Base-by-base conservation (phyloP, 208 protist species). In the Acanthamoeba culbertsoni region DNA sequence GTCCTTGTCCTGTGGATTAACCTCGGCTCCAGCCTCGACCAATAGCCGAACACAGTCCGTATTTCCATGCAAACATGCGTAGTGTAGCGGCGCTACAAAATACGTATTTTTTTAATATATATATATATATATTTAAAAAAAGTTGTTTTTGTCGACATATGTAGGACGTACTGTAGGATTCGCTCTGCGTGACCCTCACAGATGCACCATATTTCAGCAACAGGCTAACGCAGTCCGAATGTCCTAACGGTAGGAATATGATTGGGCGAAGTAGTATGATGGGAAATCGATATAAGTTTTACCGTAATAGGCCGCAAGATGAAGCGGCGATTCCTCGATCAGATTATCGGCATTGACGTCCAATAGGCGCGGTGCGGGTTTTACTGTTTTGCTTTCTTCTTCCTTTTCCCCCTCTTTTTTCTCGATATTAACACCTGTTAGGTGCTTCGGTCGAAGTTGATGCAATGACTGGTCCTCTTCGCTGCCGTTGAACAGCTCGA, bases 1-100 rank as follows among this genome's bases (percentile, higher is more conserved):
- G 31, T 88, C 77, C 51, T 88, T 88, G 77, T 88, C 77, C 77
- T 88, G 43, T 5, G 77, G 51, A 23, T 88, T 55, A 35, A 88
- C 37, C 0, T 88, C 51, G 33, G 77, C 77, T 31, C 77, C 77
- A 16, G 77, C 77, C n/a, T 88, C 77, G 2, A 88, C 43, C 51
- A 88, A 35, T 20, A 88, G 46, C 0, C 51, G 26, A 14, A 88
- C 77, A 48, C 43, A 40, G 5, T 88, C 46, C 20, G 43, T 7
- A 42, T 88, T 55, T n/a, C 77, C 77, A 7, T 88, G 23, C 48
- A 88, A n/a, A 28, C 77, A 88, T 0, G 77, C 77, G 48, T 63
- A 62, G 51, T 88, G 77, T 4, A 88, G 23, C 20, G 77, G 77
- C 5, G 77, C 51, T 55, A 75, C 18, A 59, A n/a, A 14, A 59